A percentile compares a stretch with the other conserved stretches of the same genome.
Evolutionary conservation across 2,329 filamentous ascomycete genomes (phyloP).

Genomic region (Stagonosporopsis chrysanthemi): DNA sequence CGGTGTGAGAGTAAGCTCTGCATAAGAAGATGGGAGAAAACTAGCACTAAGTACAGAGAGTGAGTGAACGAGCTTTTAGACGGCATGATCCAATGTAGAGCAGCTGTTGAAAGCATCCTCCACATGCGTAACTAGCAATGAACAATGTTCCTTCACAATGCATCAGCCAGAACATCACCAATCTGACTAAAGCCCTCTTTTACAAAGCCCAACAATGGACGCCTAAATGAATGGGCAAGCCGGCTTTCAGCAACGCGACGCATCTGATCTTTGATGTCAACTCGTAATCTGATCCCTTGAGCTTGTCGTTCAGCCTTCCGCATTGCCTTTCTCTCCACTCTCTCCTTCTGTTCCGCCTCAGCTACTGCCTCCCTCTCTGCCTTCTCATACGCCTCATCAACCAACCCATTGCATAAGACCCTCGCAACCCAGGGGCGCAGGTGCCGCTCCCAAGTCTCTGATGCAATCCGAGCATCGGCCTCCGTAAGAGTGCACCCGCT

Average conservation of each 20-base stretch:
- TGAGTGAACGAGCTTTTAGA: too few relatives aligned
- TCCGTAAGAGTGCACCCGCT: not conserved
- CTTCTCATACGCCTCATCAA: not conserved
- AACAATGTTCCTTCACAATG: not conserved
- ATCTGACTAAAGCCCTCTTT: not conserved
- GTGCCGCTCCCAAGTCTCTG: slow-evolving; percentile 1
- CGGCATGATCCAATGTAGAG: too few relatives aligned
- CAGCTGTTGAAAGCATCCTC: too few relatives aligned
- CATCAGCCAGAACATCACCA: not conserved
- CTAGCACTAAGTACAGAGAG: too few relatives aligned
- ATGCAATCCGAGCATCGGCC: not conserved
- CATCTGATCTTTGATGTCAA: not conserved
- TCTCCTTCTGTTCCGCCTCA: not conserved
- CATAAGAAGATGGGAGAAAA: too few relatives aligned
- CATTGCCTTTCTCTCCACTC: not conserved
- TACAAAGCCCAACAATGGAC: not conserved
- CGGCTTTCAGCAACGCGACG: not conserved
- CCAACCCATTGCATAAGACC: not conserved
- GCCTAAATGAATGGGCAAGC: not conserved
- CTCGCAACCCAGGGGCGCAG: not conserved
- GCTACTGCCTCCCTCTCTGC: not conserved
- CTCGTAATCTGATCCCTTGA: not conserved
- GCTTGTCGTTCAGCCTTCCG: not conserved
- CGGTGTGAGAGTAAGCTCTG: too few relatives aligned
- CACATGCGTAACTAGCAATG: not conserved